phyloP scores from a whole-genome alignment of 2,329 filamentous ascomycete species.

The Colletotrichum sublineola region DNA sequence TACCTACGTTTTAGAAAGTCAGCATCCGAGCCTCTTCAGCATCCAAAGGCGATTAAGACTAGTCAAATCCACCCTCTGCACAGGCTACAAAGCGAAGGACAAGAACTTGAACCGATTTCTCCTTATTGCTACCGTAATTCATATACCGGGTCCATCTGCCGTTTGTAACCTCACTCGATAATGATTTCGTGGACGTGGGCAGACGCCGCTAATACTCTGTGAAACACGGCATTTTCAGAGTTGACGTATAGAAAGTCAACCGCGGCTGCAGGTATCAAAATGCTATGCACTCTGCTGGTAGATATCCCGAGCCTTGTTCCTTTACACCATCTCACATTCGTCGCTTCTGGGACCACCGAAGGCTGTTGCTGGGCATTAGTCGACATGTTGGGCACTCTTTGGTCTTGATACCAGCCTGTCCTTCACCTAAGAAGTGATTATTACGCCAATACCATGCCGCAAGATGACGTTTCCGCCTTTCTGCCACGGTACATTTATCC shows the following conservation, averaged over 20 bases:
- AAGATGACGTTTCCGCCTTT: not conserved
- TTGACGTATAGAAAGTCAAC: not conserved
- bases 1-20: not conserved
- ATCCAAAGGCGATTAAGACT: not conserved
- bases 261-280: not conserved
- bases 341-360: not conserved
- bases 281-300: not conserved
- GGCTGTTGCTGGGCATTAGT: not conserved
- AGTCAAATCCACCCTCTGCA: not conserved
- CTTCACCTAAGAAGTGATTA: not conserved
- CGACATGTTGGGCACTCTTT: not conserved
- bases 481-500: conserved; percentile 6
- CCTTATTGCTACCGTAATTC: not conserved
- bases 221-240: not conserved
- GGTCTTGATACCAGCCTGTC: not conserved
- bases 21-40: not conserved
- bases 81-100: not conserved
- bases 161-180: not conserved
- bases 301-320: not conserved
- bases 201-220: not conserved
- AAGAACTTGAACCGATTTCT: not conserved
- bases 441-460: not conserved
- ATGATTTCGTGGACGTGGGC: not conserved
- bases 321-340: not conserved
- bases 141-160: not conserved